Conservation (phyloP, 2,329 filamentous ascomycete genomes). For the Xylaria sp. region DNA sequence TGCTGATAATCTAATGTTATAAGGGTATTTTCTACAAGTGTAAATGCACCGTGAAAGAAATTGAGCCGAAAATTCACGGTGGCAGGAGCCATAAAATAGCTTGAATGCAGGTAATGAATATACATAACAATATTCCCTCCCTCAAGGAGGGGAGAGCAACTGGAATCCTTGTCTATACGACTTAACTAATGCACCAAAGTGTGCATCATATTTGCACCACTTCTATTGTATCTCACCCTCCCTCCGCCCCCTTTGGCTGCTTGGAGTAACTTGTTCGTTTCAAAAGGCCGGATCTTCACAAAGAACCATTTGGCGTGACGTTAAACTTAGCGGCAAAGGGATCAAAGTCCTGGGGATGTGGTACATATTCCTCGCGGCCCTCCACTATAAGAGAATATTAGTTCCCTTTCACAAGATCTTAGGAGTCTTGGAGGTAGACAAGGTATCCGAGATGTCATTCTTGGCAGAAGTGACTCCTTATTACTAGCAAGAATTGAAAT, state of each 20-base stretch:
- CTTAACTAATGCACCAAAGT: neutral
- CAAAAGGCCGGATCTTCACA: neutral
- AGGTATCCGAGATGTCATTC: neutral
- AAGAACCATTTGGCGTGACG: slow-evolving; percentile 38
- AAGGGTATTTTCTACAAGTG: no score
- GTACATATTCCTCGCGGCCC: slow-evolving; percentile 64
- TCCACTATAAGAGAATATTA: slow-evolving; percentile 49
- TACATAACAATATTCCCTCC: neutral
- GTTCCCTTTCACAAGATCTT: neutral
- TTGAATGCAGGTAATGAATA: neutral
- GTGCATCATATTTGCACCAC: neutral
- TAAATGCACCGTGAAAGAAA: neutral
- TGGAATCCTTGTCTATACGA: neutral
- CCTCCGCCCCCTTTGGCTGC: neutral
- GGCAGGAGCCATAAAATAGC: neutral
- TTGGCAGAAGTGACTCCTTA: neutral
- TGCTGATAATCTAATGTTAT: neutral
- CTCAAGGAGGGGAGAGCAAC: neutral
- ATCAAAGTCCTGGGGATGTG: slow-evolving; percentile 44
- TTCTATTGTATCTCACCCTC: neutral
- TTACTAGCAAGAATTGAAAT: neutral
- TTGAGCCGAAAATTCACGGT: no score
- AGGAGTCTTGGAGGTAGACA: neutral
- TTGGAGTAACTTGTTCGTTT: neutral
- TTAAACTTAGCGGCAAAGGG: slow-evolving; percentile 45